These are phyloP conservation scores for Prosopis cineraria DNA, from an alignment of 306 rosid genomes.

Conservation along the genomic window DNA sequence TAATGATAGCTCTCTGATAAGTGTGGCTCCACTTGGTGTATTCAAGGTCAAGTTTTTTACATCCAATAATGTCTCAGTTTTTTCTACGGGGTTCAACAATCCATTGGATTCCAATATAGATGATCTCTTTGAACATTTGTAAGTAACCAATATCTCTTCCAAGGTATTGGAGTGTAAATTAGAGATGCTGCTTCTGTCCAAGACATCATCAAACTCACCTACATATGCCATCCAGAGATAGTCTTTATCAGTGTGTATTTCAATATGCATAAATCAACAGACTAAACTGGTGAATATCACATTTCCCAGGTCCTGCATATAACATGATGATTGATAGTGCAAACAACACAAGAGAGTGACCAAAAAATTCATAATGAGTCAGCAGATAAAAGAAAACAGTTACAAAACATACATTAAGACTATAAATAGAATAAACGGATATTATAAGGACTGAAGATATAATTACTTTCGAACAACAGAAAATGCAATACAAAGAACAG, in stretches of 20 bases:
- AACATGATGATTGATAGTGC: background rate
- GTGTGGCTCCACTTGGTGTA: conserved; percentile 74
- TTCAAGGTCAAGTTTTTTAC: conserved; percentile 68
- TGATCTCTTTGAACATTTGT: conserved; percentile 49
- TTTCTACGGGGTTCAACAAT: conserved; percentile 47
- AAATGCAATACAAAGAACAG: background rate
- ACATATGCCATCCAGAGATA: conserved; percentile 37
- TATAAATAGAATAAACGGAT: background rate
- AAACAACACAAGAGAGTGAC: background rate
- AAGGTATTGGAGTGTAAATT: conserved; percentile 45
- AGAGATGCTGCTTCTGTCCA: conserved; percentile 55
- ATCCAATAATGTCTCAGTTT: conserved; percentile 56
- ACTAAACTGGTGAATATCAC: background rate
- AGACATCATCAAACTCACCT: conserved; percentile 91
- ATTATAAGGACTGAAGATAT: background rate
- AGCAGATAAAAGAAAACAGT: background rate
- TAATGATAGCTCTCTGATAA: conserved; percentile 70
- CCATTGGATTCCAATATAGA: conserved; percentile 69
- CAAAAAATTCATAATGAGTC: background rate
- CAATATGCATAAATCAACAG: conserved; percentile 21
- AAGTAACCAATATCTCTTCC: conserved; percentile 63
- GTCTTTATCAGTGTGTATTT: background rate
- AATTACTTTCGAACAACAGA: conserved; percentile 17
- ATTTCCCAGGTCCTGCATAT: background rate
- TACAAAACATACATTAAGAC: background rate